A percentile compares a stretch with the other conserved stretches of the same genome.
phyloP scores from a whole-genome alignment of 352 stramenopile species.

The Pythium coloratum region DNA sequence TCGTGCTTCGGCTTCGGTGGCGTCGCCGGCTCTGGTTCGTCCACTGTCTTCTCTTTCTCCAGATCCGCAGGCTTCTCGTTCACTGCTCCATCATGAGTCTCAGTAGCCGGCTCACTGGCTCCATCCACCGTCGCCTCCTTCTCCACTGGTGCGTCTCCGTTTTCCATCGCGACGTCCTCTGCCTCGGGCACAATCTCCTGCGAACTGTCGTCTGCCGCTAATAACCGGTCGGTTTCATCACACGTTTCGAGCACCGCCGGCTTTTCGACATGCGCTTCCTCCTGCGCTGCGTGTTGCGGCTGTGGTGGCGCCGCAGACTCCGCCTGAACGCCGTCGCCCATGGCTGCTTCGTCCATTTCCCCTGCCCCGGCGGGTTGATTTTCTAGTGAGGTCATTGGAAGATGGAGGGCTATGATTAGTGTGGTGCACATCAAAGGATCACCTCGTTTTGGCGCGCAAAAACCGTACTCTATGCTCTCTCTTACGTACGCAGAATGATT shows the following conservation, averaged over 20 bases:
- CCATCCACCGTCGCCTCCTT: background rate
- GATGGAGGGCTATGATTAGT: background rate
- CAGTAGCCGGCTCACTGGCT: background rate
- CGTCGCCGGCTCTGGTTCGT: background rate
- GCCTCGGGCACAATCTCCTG: slow-evolving; percentile 2
- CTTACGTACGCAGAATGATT: slow-evolving; percentile 7
- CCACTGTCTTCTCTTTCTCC: background rate
- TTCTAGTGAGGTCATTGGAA: slow-evolving; percentile 7
- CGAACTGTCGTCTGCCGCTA: slow-evolving; percentile 22
- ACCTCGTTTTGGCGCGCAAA: slow-evolving; percentile 24
- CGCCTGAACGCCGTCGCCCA: background rate
- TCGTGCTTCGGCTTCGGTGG: background rate
- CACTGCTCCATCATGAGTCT: background rate
- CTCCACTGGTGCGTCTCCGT: background rate
- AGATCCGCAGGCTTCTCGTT: background rate
- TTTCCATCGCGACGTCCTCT: slow-evolving; percentile 11
- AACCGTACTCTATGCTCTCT: background rate
- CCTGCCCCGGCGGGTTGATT: background rate
- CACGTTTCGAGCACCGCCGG: slow-evolving; percentile 6
- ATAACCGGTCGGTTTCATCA: slow-evolving; percentile 17
- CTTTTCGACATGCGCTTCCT: background rate
- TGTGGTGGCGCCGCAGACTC: background rate
- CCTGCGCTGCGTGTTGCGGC: background rate
- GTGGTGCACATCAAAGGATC: slow-evolving; percentile 18
- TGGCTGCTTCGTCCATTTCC: background rate